Evolutionary conservation across 441 rosid genomes (phyloP), one percentile per base, ranked within the genome.

Genomic region (Adansonia madagascariensis): DNA sequence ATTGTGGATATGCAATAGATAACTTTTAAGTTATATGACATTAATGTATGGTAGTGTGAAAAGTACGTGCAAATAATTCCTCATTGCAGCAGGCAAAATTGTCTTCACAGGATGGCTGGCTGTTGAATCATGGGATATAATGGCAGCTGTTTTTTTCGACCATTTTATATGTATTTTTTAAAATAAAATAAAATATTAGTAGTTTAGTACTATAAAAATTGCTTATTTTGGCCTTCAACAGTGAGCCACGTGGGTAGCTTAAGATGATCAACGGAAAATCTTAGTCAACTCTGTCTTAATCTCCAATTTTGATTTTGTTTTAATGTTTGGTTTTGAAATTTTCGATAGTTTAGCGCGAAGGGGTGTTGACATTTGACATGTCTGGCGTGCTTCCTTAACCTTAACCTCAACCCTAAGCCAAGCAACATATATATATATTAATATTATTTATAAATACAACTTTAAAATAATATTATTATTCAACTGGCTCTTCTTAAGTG

Each of bases 241-340:
- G 78, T 60, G 11, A 67, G 83, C 87, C 88, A 84, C 85, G 86
- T 75, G 86, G 85, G 81, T 76, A 49, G 68, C 35, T 74, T 68
- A 72, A 44, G 3, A 57, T 79, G 78, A 84, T 81, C 83, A 80
- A 80, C 67, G n/a, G 18, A 74, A 78, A 78, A 83, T 84, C 85
- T 80, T 78, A 78, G 86, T 84, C 85, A 73, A 71, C 85, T 35
- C 20, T 79, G 79, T 83, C 81, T 46, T 79, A 62, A 79, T 80
- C 78, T 82, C 71, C 59, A 17, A 55, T 55, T 18, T 55, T 55
- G 22, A 6, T 80, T 8, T 24, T 31, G 80, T 75, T 76, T 53
- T 80, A 11, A 24, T 31, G n/a, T 44, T 57, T 8, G 49, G 81
- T 10, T 74, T 84, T 82, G 80, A 78, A 82, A 77, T 3, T 70